Evolutionary conservation across 371 early-diverging fungal species (phyloP).

Genomic region (Synchytrium microbalum): DNA sequence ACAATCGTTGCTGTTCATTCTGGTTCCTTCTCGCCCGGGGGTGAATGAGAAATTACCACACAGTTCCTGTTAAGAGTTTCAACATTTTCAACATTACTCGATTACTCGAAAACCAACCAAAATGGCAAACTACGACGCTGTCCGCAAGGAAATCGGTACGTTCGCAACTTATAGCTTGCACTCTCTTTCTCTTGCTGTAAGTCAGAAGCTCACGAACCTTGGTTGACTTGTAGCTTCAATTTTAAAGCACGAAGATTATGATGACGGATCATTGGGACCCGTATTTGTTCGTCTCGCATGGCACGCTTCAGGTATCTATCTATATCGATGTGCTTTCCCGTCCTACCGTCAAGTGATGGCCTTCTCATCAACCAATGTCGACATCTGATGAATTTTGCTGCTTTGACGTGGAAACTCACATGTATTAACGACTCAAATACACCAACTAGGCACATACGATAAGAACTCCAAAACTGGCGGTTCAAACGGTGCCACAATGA

Average conservation of each 20-base stretch:
- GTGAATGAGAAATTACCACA: too few relatives aligned
- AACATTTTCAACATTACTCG: background rate
- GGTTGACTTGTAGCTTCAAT: too few relatives aligned
- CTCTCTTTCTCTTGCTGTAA: conserved; percentile 1
- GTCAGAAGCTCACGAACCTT: background rate
- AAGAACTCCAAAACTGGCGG: conserved; percentile 49
- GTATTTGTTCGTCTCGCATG: conserved; percentile 32
- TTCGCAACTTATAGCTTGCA: conserved; percentile 17
- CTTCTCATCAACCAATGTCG: background rate
- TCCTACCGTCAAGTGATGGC: background rate
- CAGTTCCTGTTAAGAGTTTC: too few relatives aligned
- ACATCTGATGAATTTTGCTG: conserved; percentile 36
- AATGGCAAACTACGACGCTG: conserved; percentile 28
- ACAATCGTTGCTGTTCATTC: background rate
- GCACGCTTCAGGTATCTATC: background rate
- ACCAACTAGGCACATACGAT: conserved; percentile 33
- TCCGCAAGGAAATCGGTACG: conserved; percentile 25
- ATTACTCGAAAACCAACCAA: background rate
- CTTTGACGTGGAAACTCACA: conserved; percentile 85
- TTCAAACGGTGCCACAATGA: conserved; percentile 86
- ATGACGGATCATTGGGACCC: conserved; percentile 89
- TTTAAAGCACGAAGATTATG: conserved; percentile 41
- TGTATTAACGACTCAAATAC: conserved; percentile 78
- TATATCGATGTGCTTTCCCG: background rate
- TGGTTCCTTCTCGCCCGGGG: background rate